A percentile compares a stretch with the other conserved stretches of the same genome.
Conservation (phyloP, 2,329 filamentous ascomycete genomes). For the Periconia sp. region DNA sequence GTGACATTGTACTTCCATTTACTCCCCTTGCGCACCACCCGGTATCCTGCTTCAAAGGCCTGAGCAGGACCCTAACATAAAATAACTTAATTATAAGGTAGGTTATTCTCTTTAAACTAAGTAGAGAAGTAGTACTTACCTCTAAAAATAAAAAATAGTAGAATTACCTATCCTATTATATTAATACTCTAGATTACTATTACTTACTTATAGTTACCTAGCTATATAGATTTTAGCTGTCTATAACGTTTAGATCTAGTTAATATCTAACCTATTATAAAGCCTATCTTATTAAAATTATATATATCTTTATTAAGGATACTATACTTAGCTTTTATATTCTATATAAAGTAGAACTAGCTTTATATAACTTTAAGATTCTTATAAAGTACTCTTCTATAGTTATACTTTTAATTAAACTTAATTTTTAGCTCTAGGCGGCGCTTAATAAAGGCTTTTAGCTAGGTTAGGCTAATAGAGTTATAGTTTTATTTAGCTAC, state of each 20-base stretch:
- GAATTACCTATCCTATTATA: constrained; percentile 4
- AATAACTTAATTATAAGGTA: too few species aligned
- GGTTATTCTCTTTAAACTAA: too few species aligned
- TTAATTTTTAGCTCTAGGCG: background rate
- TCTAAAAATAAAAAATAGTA: constrained; percentile 7
- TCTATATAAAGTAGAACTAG: background rate
- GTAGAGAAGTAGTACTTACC: too few species aligned
- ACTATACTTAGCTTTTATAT: background rate
- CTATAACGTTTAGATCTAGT: background rate
- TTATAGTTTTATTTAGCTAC: constrained; percentile 5
- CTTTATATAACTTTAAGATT: background rate
- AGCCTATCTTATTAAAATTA: background rate
- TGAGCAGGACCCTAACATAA: too few species aligned
- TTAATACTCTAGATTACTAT: constrained; percentile 6
- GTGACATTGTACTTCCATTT: too few species aligned
- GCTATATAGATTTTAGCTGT: background rate
- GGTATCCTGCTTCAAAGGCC: too few species aligned
- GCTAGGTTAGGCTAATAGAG: constrained; percentile 9
- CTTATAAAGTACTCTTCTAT: background rate
- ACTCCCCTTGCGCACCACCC: too few species aligned
- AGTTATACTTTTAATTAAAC: background rate
- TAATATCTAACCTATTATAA: background rate
- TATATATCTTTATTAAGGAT: background rate
- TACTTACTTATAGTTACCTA: constrained; percentile 2
- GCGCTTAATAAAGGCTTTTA: constrained; percentile 2